Evolutionary conservation across 1,139 yeast species (phyloP).

Genomic region (Yamadazyma mexicana): DNA sequence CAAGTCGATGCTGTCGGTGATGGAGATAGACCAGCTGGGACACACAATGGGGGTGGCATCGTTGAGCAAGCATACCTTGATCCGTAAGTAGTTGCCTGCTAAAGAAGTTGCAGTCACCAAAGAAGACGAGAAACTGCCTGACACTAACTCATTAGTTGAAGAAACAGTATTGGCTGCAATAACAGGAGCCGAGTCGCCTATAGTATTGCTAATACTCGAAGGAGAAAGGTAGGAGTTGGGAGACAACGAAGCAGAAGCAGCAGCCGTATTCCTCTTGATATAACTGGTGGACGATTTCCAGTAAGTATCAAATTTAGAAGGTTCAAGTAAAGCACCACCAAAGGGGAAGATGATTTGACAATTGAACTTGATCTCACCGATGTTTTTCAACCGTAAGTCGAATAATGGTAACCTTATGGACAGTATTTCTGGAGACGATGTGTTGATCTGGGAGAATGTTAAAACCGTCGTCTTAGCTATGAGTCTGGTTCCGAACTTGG

Average conservation of each 20-base stretch:
- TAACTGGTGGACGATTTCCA: conserved; percentile 82
- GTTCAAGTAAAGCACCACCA: conserved; percentile 80
- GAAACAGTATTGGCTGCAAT: conserved; percentile 15
- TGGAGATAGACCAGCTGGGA: conserved; percentile 64
- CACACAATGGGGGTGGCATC: conserved; percentile 89
- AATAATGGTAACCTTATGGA: conserved; percentile 70
- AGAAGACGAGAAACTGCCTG: conserved; percentile 45
- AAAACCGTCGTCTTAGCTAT: conserved; percentile 87
- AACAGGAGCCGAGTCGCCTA: conserved; percentile 10
- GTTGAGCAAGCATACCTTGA: conserved; percentile 68
- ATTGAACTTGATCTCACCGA: conserved; percentile 77
- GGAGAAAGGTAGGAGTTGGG: conserved; percentile 29
- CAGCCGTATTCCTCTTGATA: conserved; percentile 30
- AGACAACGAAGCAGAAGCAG: conserved; percentile 25
- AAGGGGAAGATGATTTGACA: conserved; percentile 91
- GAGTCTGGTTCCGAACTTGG: conserved; percentile 89
- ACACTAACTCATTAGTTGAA: conserved; percentile 20
- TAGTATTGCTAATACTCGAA: conserved; percentile 15
- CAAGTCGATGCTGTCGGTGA: conserved; percentile 57
- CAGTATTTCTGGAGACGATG: conserved; percentile 48
- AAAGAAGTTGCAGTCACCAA: conserved; percentile 92
- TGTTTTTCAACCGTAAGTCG: conserved; percentile 76
- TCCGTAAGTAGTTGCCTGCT: conserved; percentile 73
- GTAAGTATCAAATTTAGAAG: conserved; percentile 91
- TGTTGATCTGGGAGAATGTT: conserved; percentile 48